These are phyloP conservation scores for Leptographium flavum DNA, from an alignment of 2,329 filamentous ascomycete genomes.

Conservation along the genomic window DNA sequence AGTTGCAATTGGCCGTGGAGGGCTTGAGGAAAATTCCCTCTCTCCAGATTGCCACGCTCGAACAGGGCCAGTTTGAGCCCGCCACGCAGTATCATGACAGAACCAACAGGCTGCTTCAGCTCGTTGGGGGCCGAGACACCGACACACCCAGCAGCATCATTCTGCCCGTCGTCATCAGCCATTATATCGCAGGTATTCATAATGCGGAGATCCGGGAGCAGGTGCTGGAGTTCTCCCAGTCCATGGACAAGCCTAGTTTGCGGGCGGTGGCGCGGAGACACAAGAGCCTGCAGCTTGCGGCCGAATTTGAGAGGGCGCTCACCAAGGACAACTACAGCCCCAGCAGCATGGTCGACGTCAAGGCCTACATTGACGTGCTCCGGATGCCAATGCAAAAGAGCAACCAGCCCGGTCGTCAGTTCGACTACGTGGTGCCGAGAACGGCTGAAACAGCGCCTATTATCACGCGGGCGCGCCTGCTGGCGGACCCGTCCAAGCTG, in stretches of 20 bases:
- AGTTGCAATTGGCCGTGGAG: constrained; percentile 29
- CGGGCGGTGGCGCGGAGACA: constrained; percentile 32
- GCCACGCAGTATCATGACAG: constrained; percentile 34
- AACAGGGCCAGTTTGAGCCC: constrained; percentile 39
- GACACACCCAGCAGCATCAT: constrained; percentile 11
- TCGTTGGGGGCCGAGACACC: constrained; percentile 18
- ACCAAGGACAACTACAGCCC: constrained; percentile 31
- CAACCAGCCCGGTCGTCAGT: constrained; percentile 8
- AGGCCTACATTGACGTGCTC: constrained; percentile 36
- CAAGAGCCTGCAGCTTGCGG: constrained; percentile 39
- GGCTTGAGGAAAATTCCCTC: constrained; percentile 38
- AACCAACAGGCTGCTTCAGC: constrained; percentile 23
- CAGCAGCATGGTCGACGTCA: constrained; percentile 21
- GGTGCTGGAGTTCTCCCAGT: constrained; percentile 21
- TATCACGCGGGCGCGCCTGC: constrained; percentile 26
- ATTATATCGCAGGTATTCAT: constrained; percentile 40
- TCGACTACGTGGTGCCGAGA: constrained; percentile 24
- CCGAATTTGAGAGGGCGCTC: constrained; percentile 39
- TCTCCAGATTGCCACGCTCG: constrained; percentile 36
- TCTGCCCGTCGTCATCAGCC: constrained; percentile 19
- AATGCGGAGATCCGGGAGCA: constrained; percentile 28
- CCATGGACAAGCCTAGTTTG: constrained; percentile 18
- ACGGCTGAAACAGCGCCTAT: constrained; percentile 18
- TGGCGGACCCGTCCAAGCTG: constrained; percentile 36
- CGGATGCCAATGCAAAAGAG: constrained; percentile 20